phyloP scores from a whole-genome alignment of 2,329 filamentous ascomycete genomes.

The Colletotrichum tropicale region DNA sequence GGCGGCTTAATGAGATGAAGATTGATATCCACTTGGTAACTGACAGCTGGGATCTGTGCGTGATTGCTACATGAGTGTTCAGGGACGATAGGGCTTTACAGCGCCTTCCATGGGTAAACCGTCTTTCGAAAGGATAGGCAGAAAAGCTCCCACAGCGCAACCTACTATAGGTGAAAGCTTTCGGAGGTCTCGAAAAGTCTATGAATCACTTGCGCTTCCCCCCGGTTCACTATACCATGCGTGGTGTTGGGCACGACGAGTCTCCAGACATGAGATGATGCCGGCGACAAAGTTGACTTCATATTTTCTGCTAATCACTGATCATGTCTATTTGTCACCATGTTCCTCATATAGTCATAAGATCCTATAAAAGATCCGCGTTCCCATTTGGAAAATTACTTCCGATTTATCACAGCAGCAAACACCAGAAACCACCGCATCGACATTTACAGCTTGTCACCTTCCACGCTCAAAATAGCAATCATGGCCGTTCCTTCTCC shows the following conservation, averaged over 20 bases:
- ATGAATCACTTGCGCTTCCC: not conserved
- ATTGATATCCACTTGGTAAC: not conserved
- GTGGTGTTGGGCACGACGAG: not conserved
- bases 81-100: not conserved
- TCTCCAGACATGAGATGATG: not conserved
- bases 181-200: rapidly evolving
- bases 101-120: not conserved
- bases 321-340: not conserved
- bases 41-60: not conserved
- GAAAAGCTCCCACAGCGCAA: not conserved
- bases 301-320: not conserved
- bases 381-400: not conserved
- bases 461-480: not conserved
- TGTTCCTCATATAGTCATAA: not conserved
- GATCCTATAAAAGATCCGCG: not conserved
- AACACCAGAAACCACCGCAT: rapidly evolving
- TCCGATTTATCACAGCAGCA: not conserved
- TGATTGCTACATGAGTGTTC: not conserved
- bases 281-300: not conserved
- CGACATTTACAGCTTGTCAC: not conserved
- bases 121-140: rapidly evolving
- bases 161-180: not conserved
- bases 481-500: not conserved
- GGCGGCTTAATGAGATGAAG: not conserved
- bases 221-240: not conserved